Evolutionary conservation across 768 basidiomycete species (phyloP), one percentile per base, ranked within the genome.

Genomic region (Tephrocybe sp.): DNA sequence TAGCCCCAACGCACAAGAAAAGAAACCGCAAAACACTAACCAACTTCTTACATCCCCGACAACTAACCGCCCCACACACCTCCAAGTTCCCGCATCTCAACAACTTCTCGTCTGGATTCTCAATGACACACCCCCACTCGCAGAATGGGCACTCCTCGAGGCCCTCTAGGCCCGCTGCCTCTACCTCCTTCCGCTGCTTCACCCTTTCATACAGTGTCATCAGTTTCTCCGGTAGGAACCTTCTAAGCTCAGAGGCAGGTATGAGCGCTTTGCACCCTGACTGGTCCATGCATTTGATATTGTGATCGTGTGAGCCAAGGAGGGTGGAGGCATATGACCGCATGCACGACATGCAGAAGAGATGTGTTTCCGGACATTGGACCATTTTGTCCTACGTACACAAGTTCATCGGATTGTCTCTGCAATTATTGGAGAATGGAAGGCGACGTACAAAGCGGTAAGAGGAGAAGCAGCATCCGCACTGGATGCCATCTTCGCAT

Each of bases 111-210:
- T 79, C 70, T 46, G 84, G 66, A 31, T 62, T 68, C 15, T 89
- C 89, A 45, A 91, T 83, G n/a, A 89, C 81, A 56, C 83, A 84
- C 50, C 83, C 88, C 70, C 80, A 97, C 35, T 92, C 90, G 68
- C 94, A 97, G 56, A 86, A 90, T 4, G 94, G 94, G 63, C 94
- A 97, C 58, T 88, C 88, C 64, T 94, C 92, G 11, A 96, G 72
- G 4, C 83, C 83, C 38, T 90, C 89, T 28, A 97, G 61, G 1
- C 76, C 82, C 15, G 93, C 93, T 0, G 77, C 80, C 49, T 87
- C 83, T 26, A 96, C 81, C 56, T 92, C 89, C 63, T 89, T 87
- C 30, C 79, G 80, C 61, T 89, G 88, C 54, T 81, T 80, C 24
- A 93, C 79, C 24, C 86, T 77, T 49, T 88, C 80, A 58, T 87